Base-by-base conservation (phyloP, 352 stramenopile genomes). In the Phytophthora citrophthora region DNA sequence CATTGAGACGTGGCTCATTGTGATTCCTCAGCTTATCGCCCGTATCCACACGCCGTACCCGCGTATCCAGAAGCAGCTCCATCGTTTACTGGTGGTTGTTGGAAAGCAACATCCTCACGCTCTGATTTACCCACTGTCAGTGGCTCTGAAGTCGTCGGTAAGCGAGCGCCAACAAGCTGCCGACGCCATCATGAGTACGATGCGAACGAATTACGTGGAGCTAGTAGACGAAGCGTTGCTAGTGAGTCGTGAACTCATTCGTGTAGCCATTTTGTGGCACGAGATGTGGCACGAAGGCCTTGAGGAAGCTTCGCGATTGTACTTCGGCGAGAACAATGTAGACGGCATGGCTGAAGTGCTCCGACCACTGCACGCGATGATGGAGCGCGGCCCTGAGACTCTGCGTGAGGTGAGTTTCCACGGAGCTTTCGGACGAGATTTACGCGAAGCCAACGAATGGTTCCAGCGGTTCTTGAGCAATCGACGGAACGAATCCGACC, bases 201-300 rank as follows among this genome's bases (percentile, higher is more conserved):
- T 99, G 68, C 91, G 95, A 34, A 85, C 88, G 24, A 90, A 98
- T 64, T 98, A 97, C 50, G 91, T 92, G 60, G 81, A 92, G 11
- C 80, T 99, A 24, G 97, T 99, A 5, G 94, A 99, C 48, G 95
- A 99, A 64, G 84, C 81, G 10, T 58, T 94, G 54, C 72, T 95
- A 10, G 97, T 99, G n/a, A 98, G 91, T 48, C 89, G 90, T 1
- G 98, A 99, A 67, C 83, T 99, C 5, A 99, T 99, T 58, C 91
- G 97, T 12, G 96, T 99, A 10, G 97, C 97, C 18, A 99, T 99
- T 65, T 74, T 99, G 44, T 99, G 97, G 97, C 86, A 99, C 57
- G 98, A 99, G 70, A 91, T 98, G 68, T 99, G 98, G 98, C 97
- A 99, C 54, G 95, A 98, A 77, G 96, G 93, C 1, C 81, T 99